phyloP scores from a whole-genome alignment of 1,284 basidiomycete species.

The Thelephora terrestris region DNA sequence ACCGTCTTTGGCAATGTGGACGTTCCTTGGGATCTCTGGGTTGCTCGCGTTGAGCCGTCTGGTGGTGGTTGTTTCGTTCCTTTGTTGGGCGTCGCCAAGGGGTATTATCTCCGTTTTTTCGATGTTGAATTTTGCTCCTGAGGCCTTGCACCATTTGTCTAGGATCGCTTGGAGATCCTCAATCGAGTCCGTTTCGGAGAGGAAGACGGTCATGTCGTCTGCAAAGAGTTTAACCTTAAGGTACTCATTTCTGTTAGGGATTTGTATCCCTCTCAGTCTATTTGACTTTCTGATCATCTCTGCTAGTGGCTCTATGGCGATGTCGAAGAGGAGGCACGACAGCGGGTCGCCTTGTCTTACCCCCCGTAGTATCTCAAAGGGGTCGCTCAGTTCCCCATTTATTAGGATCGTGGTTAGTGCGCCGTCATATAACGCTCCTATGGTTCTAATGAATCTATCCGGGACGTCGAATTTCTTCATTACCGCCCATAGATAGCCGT shows the following conservation, averaged over 20 bases:
- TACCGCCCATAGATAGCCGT: slow-evolving; percentile 20
- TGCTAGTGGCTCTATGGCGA: slow-evolving; percentile 19
- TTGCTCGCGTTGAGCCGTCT: too few species aligned
- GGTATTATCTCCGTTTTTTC: slow-evolving; percentile 27
- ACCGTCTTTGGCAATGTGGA: slow-evolving; percentile 15
- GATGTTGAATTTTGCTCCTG: too few species aligned
- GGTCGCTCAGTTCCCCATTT: slow-evolving; percentile 16
- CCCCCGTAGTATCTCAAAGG: slow-evolving; percentile 14
- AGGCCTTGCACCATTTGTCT: slow-evolving; percentile 25
- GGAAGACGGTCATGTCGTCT: slow-evolving; percentile 22
- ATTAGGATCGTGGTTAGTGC: slow-evolving; percentile 18
- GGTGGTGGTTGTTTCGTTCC: slow-evolving; percentile 4
- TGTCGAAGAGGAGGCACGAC: slow-evolving; percentile 21
- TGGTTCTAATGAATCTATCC: slow-evolving; percentile 8
- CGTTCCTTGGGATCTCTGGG: too few species aligned
- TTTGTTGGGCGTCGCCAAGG: slow-evolving; percentile 14
- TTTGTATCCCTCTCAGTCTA: slow-evolving; percentile 10
- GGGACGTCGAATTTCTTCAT: slow-evolving; percentile 15
- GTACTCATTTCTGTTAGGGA: slow-evolving; percentile 3
- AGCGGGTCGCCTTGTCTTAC: slow-evolving; percentile 25
- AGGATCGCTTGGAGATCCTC: slow-evolving; percentile 14
- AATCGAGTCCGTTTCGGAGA: slow-evolving; percentile 14
- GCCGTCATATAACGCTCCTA: slow-evolving; percentile 15
- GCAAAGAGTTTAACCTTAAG: slow-evolving; percentile 22
- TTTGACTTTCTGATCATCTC: slow-evolving; percentile 11